Evolutionary conservation across 2,329 filamentous ascomycete genomes (phyloP).

Genomic region (Sordariomycetes sp.): DNA sequence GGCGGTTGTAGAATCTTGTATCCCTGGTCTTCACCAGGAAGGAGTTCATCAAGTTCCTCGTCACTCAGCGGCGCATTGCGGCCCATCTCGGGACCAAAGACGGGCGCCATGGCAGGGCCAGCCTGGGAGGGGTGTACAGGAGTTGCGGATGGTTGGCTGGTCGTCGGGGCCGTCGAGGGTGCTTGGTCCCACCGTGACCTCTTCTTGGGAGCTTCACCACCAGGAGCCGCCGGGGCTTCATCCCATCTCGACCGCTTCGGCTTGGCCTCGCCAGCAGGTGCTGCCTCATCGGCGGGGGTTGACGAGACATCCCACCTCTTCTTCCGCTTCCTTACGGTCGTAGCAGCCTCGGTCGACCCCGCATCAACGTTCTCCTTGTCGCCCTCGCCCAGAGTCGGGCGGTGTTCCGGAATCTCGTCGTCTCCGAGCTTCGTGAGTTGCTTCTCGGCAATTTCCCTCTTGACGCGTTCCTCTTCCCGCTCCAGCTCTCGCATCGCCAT

Average conservation of each 20-base stretch:
- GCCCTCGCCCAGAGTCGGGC: conserved; percentile 57
- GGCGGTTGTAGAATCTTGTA: conserved; percentile 88
- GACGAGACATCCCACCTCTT: conserved; percentile 82
- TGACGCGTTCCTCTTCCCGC: conserved; percentile 81
- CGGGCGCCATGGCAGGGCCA: conserved; percentile 31
- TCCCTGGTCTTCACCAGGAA: conserved; percentile 77
- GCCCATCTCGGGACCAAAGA: conserved; percentile 72
- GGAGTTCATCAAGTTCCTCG: conserved; percentile 83
- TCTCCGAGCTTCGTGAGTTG: conserved; percentile 37
- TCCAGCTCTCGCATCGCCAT: conserved; percentile 89
- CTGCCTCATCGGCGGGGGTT: conserved; percentile 36
- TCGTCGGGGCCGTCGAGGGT: conserved; percentile 65
- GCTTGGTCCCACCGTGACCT: conserved; percentile 90
- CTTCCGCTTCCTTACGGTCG: conserved; percentile 67
- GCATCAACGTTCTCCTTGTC: conserved; percentile 64
- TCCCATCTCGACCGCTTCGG: conserved; percentile 80
- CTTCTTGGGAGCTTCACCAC: conserved; percentile 52
- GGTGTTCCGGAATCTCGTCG: conserved; percentile 33
- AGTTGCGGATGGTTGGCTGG: conserved; percentile 60
- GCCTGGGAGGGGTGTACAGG: conserved; percentile 61
- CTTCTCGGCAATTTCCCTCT: conserved; percentile 66
- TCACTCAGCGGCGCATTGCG: conserved; percentile 79
- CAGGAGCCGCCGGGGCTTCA: conserved; percentile 52
- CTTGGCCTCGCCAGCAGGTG: conserved; percentile 41
- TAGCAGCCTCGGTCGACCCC: conserved; percentile 50